These are phyloP conservation scores for Samsoniella hepiali DNA, from an alignment of 2,329 filamentous ascomycete genomes.

Conservation along the genomic window DNA sequence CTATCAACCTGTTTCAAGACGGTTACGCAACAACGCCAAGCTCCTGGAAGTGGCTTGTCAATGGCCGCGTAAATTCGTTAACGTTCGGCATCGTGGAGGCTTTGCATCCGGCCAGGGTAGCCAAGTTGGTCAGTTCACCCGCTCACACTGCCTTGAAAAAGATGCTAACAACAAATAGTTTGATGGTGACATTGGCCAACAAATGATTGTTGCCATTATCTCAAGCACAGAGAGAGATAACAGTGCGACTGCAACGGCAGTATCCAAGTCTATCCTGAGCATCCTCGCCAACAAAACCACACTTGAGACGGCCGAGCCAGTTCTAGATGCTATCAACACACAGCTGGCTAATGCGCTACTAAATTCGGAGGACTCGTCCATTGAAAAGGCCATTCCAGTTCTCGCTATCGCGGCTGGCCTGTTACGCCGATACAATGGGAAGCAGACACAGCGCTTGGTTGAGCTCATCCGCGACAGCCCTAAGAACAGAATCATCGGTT, in stretches of 20 bases:
- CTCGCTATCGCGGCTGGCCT: slow-evolving; percentile 38
- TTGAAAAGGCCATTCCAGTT: slow-evolving; percentile 31
- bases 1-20: slow-evolving; percentile 37
- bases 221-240: slow-evolving; percentile 25
- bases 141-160: background rate
- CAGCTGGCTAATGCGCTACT: slow-evolving; percentile 24
- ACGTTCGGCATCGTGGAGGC: slow-evolving; percentile 39
- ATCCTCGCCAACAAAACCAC: slow-evolving; percentile 46
- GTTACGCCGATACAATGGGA: slow-evolving; percentile 37
- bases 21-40: slow-evolving; percentile 24
- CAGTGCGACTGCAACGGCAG: slow-evolving; percentile 24
- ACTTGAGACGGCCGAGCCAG: slow-evolving; percentile 30
- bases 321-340: slow-evolving; percentile 30
- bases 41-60: slow-evolving; percentile 34
- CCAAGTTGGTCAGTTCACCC: slow-evolving; percentile 32
- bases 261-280: slow-evolving; percentile 36
- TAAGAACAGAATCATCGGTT: slow-evolving; percentile 32
- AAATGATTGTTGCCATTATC: slow-evolving; percentile 31
- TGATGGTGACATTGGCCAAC: slow-evolving; percentile 34
- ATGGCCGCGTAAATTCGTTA: slow-evolving; percentile 33
- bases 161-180: slow-evolving; percentile 31
- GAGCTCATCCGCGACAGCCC: slow-evolving; percentile 37
- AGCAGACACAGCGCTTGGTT: slow-evolving; percentile 32
- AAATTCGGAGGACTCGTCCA: background rate
- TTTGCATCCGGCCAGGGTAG: slow-evolving; percentile 33